Evolutionary conservation across 768 basidiomycete species (phyloP).

Genomic region (Galerina sulciceps): DNA sequence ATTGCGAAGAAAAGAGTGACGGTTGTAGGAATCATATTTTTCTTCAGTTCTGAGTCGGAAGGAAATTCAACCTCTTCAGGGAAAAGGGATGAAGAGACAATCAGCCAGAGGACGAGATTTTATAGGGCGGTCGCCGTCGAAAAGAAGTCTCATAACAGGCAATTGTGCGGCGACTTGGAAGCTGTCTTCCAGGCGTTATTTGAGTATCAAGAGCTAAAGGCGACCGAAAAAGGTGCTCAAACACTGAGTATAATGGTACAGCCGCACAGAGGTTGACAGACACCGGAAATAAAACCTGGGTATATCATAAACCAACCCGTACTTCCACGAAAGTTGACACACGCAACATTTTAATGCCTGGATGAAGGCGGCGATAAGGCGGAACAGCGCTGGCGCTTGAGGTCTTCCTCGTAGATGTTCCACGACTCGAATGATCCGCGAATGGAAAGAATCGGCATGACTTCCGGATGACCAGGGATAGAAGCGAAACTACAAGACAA

Average conservation of each 20-base stretch:
- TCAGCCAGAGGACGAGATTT: not conserved
- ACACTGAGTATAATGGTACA: not conserved
- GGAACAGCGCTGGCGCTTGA: not conserved
- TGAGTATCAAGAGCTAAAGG: not conserved
- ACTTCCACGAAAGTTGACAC: not conserved
- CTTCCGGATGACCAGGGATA: too few species aligned
- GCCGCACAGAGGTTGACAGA: slow-evolving; percentile 1
- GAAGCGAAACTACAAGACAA: too few species aligned
- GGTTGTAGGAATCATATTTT: not conserved
- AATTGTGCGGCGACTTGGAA: slow-evolving; percentile 2
- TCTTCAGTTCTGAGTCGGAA: too few species aligned
- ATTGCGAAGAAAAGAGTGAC: slow-evolving; percentile 23
- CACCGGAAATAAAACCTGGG: not conserved
- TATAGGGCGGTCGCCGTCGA: not conserved
- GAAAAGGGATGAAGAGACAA: not conserved
- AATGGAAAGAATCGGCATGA: too few species aligned
- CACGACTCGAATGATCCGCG: too few species aligned
- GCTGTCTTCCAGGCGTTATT: not conserved
- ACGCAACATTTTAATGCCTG: not conserved
- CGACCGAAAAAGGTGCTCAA: not conserved
- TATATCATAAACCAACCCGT: not conserved
- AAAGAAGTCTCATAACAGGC: not conserved
- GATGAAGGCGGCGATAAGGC: not conserved
- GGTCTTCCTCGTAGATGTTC: too few species aligned
- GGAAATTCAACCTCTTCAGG: not conserved